Evolutionary conservation across 2,329 filamentous ascomycete genomes (phyloP).

Genomic region (Pseudocercospora crystallina): DNA sequence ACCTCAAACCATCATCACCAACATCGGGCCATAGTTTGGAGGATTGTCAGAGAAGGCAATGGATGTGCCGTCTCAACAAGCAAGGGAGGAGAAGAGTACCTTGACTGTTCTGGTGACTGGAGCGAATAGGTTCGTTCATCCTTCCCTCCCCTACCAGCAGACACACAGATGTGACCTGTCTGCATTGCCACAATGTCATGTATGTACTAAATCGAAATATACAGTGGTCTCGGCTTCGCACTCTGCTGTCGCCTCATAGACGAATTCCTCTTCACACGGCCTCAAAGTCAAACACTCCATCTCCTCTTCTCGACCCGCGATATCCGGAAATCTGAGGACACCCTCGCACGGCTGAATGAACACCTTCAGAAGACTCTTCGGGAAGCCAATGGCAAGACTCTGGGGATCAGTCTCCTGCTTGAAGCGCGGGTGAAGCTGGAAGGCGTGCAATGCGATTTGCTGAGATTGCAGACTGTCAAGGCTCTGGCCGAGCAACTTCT

Average conservation of each 20-base stretch:
- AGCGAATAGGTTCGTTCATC: slow-evolving; percentile 69
- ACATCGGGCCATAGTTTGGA: too few species aligned
- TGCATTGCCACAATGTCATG: background rate
- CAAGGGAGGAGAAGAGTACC: slow-evolving; percentile 16
- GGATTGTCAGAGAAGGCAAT: background rate
- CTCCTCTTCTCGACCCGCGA: slow-evolving; percentile 83
- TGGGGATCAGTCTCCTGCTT: slow-evolving; percentile 42
- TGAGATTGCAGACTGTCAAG: slow-evolving; percentile 56
- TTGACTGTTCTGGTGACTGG: slow-evolving; percentile 73
- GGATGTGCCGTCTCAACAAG: slow-evolving; percentile 5
- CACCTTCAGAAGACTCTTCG: slow-evolving; percentile 57
- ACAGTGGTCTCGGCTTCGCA: slow-evolving; percentile 81
- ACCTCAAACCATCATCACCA: too few species aligned
- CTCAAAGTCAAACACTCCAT: slow-evolving; percentile 67
- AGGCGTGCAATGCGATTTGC: slow-evolving; percentile 60
- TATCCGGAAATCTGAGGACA: slow-evolving; percentile 69
- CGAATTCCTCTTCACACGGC: slow-evolving; percentile 74
- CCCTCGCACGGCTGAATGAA: slow-evolving; percentile 52
- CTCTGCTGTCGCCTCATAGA: slow-evolving; percentile 84
- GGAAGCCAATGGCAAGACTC: slow-evolving; percentile 36
- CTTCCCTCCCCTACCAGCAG: background rate
- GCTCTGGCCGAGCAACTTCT: slow-evolving; percentile 53
- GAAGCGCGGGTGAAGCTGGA: slow-evolving; percentile 51
- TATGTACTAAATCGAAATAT: background rate
- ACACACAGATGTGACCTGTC: too few species aligned